These are phyloP conservation scores for Parsonsia alboflavescens DNA, from an alignment of 257 asterid species.

Conservation along the genomic window DNA sequence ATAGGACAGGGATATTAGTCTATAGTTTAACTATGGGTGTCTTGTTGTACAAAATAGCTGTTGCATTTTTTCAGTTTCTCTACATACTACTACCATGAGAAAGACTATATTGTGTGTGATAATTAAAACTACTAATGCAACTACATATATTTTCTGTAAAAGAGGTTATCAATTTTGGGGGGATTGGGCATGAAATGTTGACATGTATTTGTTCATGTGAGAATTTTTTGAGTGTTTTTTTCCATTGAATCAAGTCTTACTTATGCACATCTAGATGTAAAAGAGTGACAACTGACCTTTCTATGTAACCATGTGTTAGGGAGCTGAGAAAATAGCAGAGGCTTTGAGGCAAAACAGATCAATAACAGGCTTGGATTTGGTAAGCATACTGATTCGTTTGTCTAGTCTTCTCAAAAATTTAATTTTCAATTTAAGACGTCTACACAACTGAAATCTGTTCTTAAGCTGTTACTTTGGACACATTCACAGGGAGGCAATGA, in stretches of 20 bases:
- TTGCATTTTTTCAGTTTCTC: not conserved
- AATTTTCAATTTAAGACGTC: not conserved
- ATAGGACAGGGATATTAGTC: not conserved
- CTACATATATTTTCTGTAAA: no score
- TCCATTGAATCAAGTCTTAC: not conserved
- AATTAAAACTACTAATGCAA: no score
- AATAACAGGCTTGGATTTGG: constrained; percentile 72
- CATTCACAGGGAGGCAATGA: constrained; percentile 88
- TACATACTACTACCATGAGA: not conserved
- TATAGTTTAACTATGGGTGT: not conserved
- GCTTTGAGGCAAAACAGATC: constrained; percentile 87
- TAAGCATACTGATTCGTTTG: constrained; percentile 24
- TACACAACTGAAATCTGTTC: not conserved
- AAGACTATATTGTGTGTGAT: no score
- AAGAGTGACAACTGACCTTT: not conserved
- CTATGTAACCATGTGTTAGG: constrained; percentile 37
- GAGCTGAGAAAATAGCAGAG: constrained; percentile 81
- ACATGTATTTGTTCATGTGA: not conserved
- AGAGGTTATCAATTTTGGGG: no score
- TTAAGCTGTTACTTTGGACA: constrained; percentile 1
- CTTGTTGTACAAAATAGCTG: not conserved
- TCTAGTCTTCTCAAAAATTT: not conserved
- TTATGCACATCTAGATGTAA: not conserved
- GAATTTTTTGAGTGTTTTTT: not conserved
- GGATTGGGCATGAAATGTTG: not conserved